Evolutionary conservation across 768 basidiomycete genomes (phyloP).

Genomic region (Termitomyces titanicus): DNA sequence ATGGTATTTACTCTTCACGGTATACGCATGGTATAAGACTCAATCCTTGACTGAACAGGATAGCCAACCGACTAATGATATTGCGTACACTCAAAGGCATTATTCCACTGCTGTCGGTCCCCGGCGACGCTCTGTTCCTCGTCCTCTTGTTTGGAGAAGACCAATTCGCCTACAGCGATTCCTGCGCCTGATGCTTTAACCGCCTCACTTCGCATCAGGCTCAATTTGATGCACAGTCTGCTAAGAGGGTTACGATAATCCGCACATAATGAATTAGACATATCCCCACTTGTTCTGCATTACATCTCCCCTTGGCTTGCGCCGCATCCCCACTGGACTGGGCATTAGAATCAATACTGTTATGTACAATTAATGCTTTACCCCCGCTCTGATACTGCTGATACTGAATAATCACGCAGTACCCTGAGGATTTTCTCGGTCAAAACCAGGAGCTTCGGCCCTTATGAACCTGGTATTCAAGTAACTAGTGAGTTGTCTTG

Average conservation of each 20-base stretch:
- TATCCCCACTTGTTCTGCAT: background rate
- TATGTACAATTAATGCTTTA: too few relatives aligned
- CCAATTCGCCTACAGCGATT: background rate
- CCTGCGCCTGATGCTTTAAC: background rate
- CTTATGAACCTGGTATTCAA: too few relatives aligned
- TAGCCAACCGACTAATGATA: background rate
- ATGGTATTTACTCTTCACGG: background rate
- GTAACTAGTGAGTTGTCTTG: too few relatives aligned
- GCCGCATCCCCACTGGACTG: background rate
- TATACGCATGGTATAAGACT: background rate
- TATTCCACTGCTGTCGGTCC: background rate
- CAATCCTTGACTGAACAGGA: background rate
- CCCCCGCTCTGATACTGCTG: too few relatives aligned
- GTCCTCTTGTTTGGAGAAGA: background rate
- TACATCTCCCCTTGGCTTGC: background rate
- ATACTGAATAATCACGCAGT: too few relatives aligned
- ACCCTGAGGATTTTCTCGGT: too few relatives aligned
- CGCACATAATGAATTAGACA: background rate
- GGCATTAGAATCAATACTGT: background rate
- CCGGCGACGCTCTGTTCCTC: background rate
- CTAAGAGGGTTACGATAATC: too few relatives aligned
- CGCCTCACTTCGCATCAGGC: too few relatives aligned
- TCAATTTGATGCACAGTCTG: background rate
- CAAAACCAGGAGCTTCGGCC: too few relatives aligned
- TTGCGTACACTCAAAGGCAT: background rate